Base-by-base conservation (phyloP, 2,329 filamentous ascomycete species). In the Aspergillus nomiae region DNA sequence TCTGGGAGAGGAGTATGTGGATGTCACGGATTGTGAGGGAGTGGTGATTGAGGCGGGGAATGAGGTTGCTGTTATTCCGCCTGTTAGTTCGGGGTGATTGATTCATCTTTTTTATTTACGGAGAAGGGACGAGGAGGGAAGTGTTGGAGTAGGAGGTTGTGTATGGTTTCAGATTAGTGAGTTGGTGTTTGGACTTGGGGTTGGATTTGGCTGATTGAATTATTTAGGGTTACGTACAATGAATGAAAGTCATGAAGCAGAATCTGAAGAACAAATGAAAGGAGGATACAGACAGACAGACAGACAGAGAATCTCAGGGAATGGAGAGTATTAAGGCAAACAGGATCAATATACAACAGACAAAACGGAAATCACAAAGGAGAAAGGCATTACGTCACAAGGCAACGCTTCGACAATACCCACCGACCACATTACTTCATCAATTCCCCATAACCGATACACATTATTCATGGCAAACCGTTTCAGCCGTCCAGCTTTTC, bases 51-150 rank as follows among this genome's bases (percentile, higher is more conserved):
- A 67, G 48, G 59, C 65, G 6, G 79, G 78, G 16, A 75, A 80
- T 57, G 81, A 82, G 65, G 78, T 82, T 59, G 81, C 77, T 19
- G 73, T 82, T 63, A 81, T 82, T 65, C 81, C 81, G 56, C 81
- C 81, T 58, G 81, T 82, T 60, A 82, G 80, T 70, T 82, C 80
- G 60, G 80, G 80, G 28, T 82, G 64, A 70, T 61, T 19, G 24
- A n/a, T 32, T 45, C 34, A 61, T 53, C 46, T 57, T 59, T 59
- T 46, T 57, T n/a, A 5, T 8, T 41, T n/a, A 43, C 28, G 36
- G 51, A 54, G 45, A 14, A 16, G 45, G 3, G 45, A 14, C 2
- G 34, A 26, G 11, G 43, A 46, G 2, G n/a, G 43, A n/a, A 12
- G n/a, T 12, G 11, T 24, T 28, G 4, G 6, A 8, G 45, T n/a